Conservation (phyloP, 129 eudicot species). For the Flaveria brownii region DNA sequence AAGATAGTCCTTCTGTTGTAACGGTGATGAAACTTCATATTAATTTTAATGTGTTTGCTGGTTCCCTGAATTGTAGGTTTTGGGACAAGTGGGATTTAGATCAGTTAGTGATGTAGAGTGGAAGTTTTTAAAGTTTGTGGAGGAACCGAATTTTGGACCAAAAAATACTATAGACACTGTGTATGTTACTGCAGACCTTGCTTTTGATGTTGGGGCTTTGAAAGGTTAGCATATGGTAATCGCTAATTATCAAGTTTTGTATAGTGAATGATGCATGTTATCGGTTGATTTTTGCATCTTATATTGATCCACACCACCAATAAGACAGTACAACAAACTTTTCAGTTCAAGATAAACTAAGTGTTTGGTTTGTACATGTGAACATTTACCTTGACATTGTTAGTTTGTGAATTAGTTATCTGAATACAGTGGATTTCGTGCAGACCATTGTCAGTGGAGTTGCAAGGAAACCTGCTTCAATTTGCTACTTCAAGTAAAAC, state of each 20-base stretch:
- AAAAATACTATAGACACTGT: constrained; percentile 57
- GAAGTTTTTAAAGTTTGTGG: constrained; percentile 63
- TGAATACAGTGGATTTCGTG: constrained; percentile 12
- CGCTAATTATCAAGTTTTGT: constrained; percentile 1
- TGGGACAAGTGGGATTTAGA: constrained; percentile 52
- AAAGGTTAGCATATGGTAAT: constrained; percentile 47
- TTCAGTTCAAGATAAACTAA: too few relatives aligned
- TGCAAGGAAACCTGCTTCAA: constrained; percentile 40
- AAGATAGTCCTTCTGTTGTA: neutral
- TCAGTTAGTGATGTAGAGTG: constrained; percentile 40
- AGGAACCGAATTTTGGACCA: constrained; percentile 94
- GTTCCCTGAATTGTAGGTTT: constrained; percentile 46
- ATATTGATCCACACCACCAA: too few relatives aligned
- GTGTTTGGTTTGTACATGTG: neutral
- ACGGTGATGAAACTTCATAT: neutral
- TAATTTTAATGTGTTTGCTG: neutral
- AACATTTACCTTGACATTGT: neutral
- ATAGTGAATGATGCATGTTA: too few relatives aligned
- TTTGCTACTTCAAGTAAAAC: constrained; percentile 61
- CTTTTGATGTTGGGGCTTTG: constrained; percentile 35
- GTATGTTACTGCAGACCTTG: constrained; percentile 45
- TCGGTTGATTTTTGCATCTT: too few relatives aligned
- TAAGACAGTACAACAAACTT: too few relatives aligned
- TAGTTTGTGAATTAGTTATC: constrained; percentile 13
- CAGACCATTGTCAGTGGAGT: constrained; percentile 74